Percentiles rank a stretch among this genome's conserved stretches.
phyloP scores from a whole-genome alignment of 2,329 filamentous ascomycete genomes.

The Trichoderma pleuroti region DNA sequence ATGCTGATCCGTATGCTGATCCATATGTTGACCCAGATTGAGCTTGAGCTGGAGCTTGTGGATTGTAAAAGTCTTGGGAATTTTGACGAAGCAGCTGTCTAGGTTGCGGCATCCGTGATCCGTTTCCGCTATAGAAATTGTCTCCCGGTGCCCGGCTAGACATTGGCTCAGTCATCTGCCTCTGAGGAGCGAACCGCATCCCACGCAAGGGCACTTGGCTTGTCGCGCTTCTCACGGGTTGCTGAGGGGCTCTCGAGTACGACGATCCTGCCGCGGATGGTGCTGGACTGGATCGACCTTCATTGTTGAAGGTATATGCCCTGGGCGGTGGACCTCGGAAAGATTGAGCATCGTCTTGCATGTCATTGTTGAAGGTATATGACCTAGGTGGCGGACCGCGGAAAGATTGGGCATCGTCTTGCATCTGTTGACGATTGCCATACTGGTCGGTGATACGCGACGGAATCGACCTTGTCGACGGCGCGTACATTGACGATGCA shows the following conservation, averaged over 20 bases:
- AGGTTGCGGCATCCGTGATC: constrained; percentile 27
- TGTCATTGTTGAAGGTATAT: not conserved
- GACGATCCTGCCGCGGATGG: constrained; percentile 23
- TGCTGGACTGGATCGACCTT: constrained; percentile 17
- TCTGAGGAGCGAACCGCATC: constrained; percentile 36
- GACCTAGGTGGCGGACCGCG: not conserved
- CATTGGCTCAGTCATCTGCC: constrained; percentile 46
- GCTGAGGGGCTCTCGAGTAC: constrained; percentile 22
- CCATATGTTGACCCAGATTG: constrained; percentile 12
- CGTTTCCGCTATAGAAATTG: constrained; percentile 27
- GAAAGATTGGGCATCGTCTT: constrained; percentile 5
- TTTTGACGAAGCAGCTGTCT: constrained; percentile 17
- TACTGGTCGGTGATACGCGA: constrained; percentile 33
- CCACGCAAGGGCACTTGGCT: constrained; percentile 28
- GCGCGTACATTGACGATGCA: constrained; percentile 31
- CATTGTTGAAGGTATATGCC: constrained; percentile 1
- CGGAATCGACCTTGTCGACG: constrained; percentile 33
- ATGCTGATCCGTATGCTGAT: constrained; percentile 23
- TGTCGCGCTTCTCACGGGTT: constrained; percentile 39
- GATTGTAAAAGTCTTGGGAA: not conserved
- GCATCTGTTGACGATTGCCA: not conserved
- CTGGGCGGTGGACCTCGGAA: not conserved
- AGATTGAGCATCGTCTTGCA: constrained; percentile 20
- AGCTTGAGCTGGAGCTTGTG: not conserved
- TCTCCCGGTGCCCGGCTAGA: constrained; percentile 28